Conservation (phyloP, 2,329 filamentous ascomycete genomes). For the Cercospora zeina region DNA sequence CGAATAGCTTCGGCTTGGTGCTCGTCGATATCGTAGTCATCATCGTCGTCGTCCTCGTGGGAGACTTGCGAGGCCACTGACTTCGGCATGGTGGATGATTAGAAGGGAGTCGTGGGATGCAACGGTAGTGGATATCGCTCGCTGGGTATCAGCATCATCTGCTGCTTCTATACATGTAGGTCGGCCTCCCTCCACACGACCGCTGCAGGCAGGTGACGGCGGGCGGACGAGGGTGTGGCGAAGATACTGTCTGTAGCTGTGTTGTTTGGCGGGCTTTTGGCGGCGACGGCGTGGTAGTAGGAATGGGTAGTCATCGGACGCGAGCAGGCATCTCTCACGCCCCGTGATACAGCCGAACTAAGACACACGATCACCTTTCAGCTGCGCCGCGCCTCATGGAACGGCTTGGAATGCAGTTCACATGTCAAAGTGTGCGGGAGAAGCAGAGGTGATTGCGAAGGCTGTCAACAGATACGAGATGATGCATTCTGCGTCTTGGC, state of each 20-base stretch:
- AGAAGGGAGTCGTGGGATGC: background rate
- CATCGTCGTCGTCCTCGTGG: conserved; percentile 41
- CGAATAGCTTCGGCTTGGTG: conserved; percentile 38
- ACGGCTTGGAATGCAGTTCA: background rate
- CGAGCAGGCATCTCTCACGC: conserved; percentile 8
- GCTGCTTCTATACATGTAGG: background rate
- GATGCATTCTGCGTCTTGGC: conserved; percentile 2
- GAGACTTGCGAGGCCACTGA: conserved; percentile 38
- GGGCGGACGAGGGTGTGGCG: background rate
- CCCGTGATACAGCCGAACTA: conserved; percentile 4
- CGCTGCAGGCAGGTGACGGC: background rate
- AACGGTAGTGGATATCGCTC: background rate
- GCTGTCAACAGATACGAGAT: background rate
- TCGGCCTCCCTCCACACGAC: background rate
- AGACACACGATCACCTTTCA: conserved; percentile 9
- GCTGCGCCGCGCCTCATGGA: background rate
- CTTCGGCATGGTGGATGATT: conserved; percentile 37
- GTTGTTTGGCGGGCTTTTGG: background rate
- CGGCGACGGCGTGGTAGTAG: conserved; percentile 12
- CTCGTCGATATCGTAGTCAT: conserved; percentile 38
- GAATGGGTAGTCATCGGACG: background rate
- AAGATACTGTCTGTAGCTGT: background rate
- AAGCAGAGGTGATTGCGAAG: background rate
- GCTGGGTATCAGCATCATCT: background rate
- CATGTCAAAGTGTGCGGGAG: background rate